Evolutionary conservation across 495 filamentous ascomycete species (phyloP).

Genomic region (Tuber umbilicatum): DNA sequence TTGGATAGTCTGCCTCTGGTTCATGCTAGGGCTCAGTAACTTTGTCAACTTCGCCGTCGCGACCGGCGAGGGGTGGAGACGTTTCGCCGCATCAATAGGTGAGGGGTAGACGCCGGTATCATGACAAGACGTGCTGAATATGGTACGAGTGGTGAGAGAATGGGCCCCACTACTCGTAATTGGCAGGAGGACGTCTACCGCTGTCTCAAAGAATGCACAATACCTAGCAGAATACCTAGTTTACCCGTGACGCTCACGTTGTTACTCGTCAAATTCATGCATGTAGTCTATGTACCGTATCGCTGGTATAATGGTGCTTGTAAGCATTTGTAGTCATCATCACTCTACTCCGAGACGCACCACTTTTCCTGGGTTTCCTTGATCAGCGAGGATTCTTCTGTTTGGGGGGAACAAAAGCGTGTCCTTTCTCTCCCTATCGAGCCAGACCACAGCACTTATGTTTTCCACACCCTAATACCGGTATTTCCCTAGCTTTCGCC

Average conservation of each 20-base stretch:
- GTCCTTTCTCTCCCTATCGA: neutral
- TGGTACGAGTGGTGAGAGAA: neutral
- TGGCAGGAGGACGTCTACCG: neutral
- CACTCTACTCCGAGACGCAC: neutral
- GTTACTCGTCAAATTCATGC: neutral
- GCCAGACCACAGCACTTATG: neutral
- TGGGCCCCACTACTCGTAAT: neutral
- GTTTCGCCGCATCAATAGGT: neutral
- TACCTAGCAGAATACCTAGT: neutral
- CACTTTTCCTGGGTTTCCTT: neutral
- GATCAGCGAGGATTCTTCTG: neutral
- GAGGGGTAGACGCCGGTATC: neutral
- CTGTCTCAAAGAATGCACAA: neutral
- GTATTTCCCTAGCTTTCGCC: neutral
- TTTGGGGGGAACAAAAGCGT: neutral
- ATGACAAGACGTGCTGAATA: neutral
- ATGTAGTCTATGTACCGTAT: neutral
- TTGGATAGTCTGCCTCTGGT: neutral
- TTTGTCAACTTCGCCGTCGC: neutral
- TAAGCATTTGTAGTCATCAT: neutral
- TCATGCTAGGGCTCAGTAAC: neutral
- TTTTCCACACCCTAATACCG: neutral
- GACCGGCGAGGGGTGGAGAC: neutral
- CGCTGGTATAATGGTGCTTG: neutral
- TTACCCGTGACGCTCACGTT: slow-evolving; percentile 1